Conservation (phyloP, 129 eudicot genomes). For the Gnaphalium uliginosum region DNA sequence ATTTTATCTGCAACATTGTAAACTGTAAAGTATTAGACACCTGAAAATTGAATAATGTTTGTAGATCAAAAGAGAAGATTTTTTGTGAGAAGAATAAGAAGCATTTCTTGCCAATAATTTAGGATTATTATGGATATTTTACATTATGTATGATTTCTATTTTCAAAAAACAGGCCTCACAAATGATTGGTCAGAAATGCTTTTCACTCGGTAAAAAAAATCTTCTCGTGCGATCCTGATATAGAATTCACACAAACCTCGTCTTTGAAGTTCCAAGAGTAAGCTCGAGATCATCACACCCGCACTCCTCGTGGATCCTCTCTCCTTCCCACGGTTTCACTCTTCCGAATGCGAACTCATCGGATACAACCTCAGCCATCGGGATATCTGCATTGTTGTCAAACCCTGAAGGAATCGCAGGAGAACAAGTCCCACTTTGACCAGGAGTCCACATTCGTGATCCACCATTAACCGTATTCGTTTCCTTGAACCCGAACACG, state of each 20-base stretch:
- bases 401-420: constrained; percentile 56
- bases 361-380: constrained; percentile 58
- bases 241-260: constrained; percentile 37
- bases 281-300: constrained; percentile 80
- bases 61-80: background rate
- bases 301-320: constrained; percentile 79
- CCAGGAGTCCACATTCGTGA: constrained; percentile 80
- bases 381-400: constrained; percentile 67
- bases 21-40: background rate
- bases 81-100: background rate
- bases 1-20: constrained; percentile 30
- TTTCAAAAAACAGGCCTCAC: no score
- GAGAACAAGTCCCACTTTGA: constrained; percentile 87
- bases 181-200: no score
- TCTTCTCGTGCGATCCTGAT: background rate
- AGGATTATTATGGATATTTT: no score
- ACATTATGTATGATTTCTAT: no score
- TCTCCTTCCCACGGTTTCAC: constrained; percentile 97
- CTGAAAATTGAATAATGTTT: background rate
- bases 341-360: constrained; percentile 75
- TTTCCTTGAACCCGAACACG: constrained; percentile 63
- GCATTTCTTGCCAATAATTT: background rate
- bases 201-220: no score
- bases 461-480: constrained; percentile 41
- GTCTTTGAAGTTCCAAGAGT: constrained; percentile 73